Evolutionary conservation across 2,329 filamentous ascomycete species (phyloP), one percentile per base, ranked within the genome.

Genomic region (Mollisia scopiformis): DNA sequence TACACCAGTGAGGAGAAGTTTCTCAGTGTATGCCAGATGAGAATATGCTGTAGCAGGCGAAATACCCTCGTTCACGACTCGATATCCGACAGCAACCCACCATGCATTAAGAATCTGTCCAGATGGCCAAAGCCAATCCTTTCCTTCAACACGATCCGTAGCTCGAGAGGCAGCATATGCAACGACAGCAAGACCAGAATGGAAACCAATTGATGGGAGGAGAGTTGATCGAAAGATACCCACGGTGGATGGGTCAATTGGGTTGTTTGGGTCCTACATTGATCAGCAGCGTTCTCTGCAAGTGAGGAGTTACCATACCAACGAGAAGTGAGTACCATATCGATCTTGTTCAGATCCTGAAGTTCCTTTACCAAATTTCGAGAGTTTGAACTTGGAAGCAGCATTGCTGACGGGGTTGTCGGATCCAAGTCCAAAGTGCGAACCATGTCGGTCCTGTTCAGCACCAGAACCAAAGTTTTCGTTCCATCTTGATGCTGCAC

Each of bases 91-190:
- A 6, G 62, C 62, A 33, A 37, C 33, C 23, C 55, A 52, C 62
- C 62, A 63, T 7, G 62, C 53, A 25, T 57, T 59, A 10, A 62
- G 23, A 11, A 63, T 51, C 31, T 60, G 62, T 1, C 56, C 52
- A 13, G 60, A 49, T 10, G 62, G 62, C 62, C 62, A 63, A 16
- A 62, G 21, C 28, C 57, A 28, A 16, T 63, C 62, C 56, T 63
- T 63, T 2, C 56, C 5, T 27, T 63, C 62, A 6, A 63, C 50
- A 27, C 62, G 33, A 33, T 63, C 53, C 27, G 62, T 58, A 14
- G 58, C 35, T 14, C 62, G 62, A 10, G 62, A 56, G 3, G 43
- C 35, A 21, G 46, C 53, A 10, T 63, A 63, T 2, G 59, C 53
- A 19, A 58, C 30, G 21, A 63, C 37, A 6, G 62, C 53, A 2